Evolutionary conservation across 2,329 filamentous ascomycete genomes (phyloP).

Genomic region (Penicillium sp.): DNA sequence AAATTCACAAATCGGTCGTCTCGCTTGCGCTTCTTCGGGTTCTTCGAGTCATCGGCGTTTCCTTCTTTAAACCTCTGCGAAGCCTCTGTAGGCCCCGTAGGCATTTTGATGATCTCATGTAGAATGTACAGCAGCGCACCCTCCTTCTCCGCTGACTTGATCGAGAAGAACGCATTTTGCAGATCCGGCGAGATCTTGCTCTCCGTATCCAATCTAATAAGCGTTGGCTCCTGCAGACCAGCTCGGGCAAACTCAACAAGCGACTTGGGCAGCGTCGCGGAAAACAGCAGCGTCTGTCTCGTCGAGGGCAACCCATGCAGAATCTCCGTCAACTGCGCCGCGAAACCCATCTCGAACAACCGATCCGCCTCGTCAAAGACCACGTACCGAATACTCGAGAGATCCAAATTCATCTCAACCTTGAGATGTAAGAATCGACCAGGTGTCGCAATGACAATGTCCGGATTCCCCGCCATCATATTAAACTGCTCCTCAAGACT

Average conservation of each 20-base stretch:
- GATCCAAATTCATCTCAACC: slow-evolving; percentile 90
- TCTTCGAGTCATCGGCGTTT: slow-evolving; percentile 51
- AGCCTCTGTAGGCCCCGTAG: slow-evolving; percentile 66
- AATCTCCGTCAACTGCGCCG: slow-evolving; percentile 90
- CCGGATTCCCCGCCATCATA: slow-evolving; percentile 90
- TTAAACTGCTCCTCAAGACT: slow-evolving; percentile 94
- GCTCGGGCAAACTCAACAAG: slow-evolving; percentile 95
- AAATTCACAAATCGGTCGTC: slow-evolving; percentile 55
- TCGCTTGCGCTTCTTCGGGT: slow-evolving; percentile 53
- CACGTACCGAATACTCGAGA: slow-evolving; percentile 90
- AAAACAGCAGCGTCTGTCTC: slow-evolving; percentile 91
- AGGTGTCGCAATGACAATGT: slow-evolving; percentile 96
- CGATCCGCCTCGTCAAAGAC: slow-evolving; percentile 98
- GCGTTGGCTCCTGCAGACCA: slow-evolving; percentile 86
- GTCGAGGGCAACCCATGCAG: slow-evolving; percentile 81
- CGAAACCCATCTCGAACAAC: slow-evolving; percentile 98
- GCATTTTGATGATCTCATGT: slow-evolving; percentile 91
- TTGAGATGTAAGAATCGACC: slow-evolving; percentile 96
- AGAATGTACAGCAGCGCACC: slow-evolving; percentile 87
- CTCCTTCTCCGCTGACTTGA: slow-evolving; percentile 94
- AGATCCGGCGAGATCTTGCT: slow-evolving; percentile 95
- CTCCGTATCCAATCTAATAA: slow-evolving; percentile 90
- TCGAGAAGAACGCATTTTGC: slow-evolving; percentile 91
- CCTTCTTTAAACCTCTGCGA: slow-evolving; percentile 51
- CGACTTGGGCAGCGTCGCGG: slow-evolving; percentile 90